Evolutionary conservation across 305 asterid genomes (phyloP), one percentile per base, ranked within the genome.

Genomic region (Fraxinus nigra): DNA sequence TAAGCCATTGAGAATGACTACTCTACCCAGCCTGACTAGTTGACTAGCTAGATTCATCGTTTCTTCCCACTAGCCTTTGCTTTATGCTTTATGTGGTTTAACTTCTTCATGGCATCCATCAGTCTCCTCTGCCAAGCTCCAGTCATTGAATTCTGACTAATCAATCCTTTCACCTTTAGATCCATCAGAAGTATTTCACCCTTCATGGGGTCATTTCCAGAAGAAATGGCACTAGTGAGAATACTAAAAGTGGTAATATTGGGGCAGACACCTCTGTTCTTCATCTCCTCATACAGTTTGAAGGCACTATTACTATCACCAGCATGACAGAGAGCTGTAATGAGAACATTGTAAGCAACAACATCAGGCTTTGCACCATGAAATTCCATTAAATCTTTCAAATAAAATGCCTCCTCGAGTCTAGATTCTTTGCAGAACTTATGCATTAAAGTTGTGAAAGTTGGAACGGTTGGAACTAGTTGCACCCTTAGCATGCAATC

Each of bases 221-320:
- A 86, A 78, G 75, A 84, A 80, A 89, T 35, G 33, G 88, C 91
- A 82, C 82, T 79, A 67, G 83, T 78, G 79, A 95, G 93, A 79
- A 92, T 76, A n/a, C 40, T 70, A 81, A 87, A 94, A 2, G 98
- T 95, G n/a, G 94, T 94, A 65, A 77, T 38, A 83, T 91, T 89
- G 9, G 99, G 97, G 48, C 86, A 84, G 51, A 92, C 37, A 32
- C 80, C 85, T 87, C 92, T 87, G 80, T 34, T 77, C 87, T 92
- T 94, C 98, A 95, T 91, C 90, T 95, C 99, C 86, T 91, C 89
- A 6, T 94, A 95, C 38, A 95, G 86, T 40, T 80, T 81, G 79
- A 87, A 91, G 18, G 94, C 97, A 38, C 78, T 85, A 43, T 43
- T 88, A 37, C 80, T 73, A 72, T 87, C 91, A 48, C 91, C 88